These are phyloP conservation scores for Saccharomyces hybrid DNA, from an alignment of 1,139 yeast genomes.

Conservation along the genomic window DNA sequence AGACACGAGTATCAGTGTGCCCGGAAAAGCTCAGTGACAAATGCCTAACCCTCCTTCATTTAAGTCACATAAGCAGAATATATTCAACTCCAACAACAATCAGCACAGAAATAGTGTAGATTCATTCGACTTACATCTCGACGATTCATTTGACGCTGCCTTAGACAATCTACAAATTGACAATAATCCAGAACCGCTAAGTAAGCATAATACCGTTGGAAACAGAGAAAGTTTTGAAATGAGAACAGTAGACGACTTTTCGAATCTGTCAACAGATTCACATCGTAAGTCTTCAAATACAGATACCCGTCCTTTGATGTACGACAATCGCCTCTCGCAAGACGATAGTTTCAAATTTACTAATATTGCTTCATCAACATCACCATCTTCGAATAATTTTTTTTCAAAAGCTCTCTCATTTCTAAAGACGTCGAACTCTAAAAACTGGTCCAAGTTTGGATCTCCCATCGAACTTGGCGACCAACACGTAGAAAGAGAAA, in stretches of 20 bases:
- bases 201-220: slow-evolving; percentile 7
- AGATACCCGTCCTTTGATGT: slow-evolving; percentile 20
- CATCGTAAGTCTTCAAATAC: slow-evolving; percentile 22
- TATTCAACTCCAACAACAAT: slow-evolving; percentile 1
- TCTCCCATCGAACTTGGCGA: slow-evolving; percentile 29
- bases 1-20: not conserved
- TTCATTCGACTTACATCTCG: slow-evolving; percentile 34
- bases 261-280: slow-evolving; percentile 20
- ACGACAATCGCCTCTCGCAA: slow-evolving; percentile 2
- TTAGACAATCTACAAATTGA: slow-evolving; percentile 33
- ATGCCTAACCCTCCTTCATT: slow-evolving; percentile 1
- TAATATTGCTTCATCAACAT: slow-evolving; percentile 3
- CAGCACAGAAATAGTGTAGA: slow-evolving; percentile 25
- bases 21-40: not conserved
- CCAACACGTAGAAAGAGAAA: slow-evolving; percentile 33
- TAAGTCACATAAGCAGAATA: not conserved
- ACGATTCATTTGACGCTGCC: slow-evolving; percentile 36
- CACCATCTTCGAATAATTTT: slow-evolving; percentile 1
- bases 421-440: not conserved
- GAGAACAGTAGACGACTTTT: slow-evolving; percentile 19
- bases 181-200: slow-evolving; percentile 11
- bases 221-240: slow-evolving; percentile 26
- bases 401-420: not conserved
- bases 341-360: slow-evolving; percentile 10
- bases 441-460: slow-evolving; percentile 1